Base-by-base conservation (phyloP, 1,284 basidiomycete species). In the Fomes fomentarius region DNA sequence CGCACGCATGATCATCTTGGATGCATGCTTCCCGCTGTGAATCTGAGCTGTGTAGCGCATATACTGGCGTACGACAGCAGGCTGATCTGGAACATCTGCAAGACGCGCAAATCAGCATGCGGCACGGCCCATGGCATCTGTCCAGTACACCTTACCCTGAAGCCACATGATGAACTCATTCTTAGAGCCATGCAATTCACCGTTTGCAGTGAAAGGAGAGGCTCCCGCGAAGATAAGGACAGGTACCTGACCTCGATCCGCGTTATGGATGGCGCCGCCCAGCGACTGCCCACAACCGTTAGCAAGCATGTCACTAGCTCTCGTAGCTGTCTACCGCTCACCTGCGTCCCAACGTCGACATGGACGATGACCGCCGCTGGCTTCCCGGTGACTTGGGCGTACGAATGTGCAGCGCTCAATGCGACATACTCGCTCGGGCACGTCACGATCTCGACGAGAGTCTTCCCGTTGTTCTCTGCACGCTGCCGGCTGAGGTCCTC, bases 401-500 rank as follows among this genome's bases (percentile, higher is more conserved):
- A 89, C 2, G 84, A 87, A 49, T 89, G 87, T 1, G 87, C 87
- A 15, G 83, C 83, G 56, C 79, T 85, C 38, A 89, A 64, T 1
- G 84, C 87, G 8, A 87, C 87, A 82, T 87, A 87, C 65, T 89
- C 87, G 55, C 87, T 87, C 0, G 87, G 86, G 58, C 82, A 85
- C 2, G 82, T 88, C 24, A 88, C 72, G 49, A 89, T 79, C 52
- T 74, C 66, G 19, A 78, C 71, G 1, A 67, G 50, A 1, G 79
- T 79, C 42, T 71, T 64, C 4, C 75, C 75, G 7, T 61, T 61
- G 25, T 71, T 55, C 14, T 67, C 69, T 17, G 68, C 63, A 3
- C 81, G 74, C 59, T 84, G 82, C n/a, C 82, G 73, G 54, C 79
- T 76, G 15, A 87, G 74, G 34, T 88, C 87, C 63, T 89, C 87